A percentile compares a stretch with the other conserved stretches of the same genome.
phyloP scores from a whole-genome alignment of 352 stramenopile genomes.

The Globisporangium alternatum region DNA sequence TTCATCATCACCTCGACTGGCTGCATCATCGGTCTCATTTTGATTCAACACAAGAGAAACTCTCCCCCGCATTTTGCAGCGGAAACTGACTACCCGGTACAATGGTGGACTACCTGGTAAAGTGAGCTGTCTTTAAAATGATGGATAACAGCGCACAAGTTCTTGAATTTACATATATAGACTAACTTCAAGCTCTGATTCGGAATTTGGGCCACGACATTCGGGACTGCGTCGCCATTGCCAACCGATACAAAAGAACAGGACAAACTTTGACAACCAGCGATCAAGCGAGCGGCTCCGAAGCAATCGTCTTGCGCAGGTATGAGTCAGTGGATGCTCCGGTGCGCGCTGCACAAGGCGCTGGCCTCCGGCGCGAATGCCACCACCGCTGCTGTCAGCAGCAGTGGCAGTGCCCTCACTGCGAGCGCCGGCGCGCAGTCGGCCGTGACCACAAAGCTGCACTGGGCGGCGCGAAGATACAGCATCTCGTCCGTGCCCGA shows the following conservation, averaged over 20 bases:
- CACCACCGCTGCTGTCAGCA: conserved; percentile 1
- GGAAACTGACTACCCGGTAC: too few species aligned
- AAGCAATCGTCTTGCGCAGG: neutral
- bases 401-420: neutral
- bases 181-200: neutral
- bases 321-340: conserved; percentile 48
- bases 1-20: neutral
- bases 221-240: neutral
- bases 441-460: conserved; percentile 10
- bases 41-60: neutral
- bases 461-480: conserved; percentile 18
- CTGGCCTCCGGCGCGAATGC: conserved; percentile 18
- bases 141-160: too few species aligned
- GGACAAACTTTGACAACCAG: conserved; percentile 3
- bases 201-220: neutral
- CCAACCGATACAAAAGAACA: conserved; percentile 14
- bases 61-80: neutral
- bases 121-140: too few species aligned
- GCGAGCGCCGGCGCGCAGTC: neutral
- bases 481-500: conserved; percentile 37
- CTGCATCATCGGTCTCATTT: conserved; percentile 1
- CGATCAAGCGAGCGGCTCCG: neutral
- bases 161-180: neutral
- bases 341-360: conserved; percentile 21
- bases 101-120: too few species aligned